Evolutionary conservation across 176 grass and related monocot species (phyloP).

Genomic region (Zea luxurians): DNA sequence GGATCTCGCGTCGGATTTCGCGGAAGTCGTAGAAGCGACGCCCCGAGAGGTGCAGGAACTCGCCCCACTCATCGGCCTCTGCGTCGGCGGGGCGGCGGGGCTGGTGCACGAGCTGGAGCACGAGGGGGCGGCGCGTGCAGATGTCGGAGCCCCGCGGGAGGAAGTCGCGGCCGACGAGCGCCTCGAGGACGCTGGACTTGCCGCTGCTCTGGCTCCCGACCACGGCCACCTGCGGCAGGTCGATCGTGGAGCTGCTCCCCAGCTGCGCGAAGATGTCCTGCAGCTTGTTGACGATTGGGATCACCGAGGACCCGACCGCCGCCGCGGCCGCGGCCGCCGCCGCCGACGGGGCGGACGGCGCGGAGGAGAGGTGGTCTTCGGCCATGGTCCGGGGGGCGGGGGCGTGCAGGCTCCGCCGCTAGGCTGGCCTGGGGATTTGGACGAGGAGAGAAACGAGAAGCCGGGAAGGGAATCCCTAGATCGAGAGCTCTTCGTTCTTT

Average conservation of each 20-base stretch:
- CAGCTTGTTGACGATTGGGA: slow-evolving; percentile 98
- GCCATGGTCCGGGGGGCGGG: slow-evolving; percentile 43
- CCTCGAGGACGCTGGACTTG: slow-evolving; percentile 95
- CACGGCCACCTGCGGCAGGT: slow-evolving; percentile 90
- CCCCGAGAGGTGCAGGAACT: slow-evolving; percentile 83
- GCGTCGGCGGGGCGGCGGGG: slow-evolving; percentile 49
- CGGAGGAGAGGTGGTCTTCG: slow-evolving; percentile 46
- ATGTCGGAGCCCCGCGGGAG: slow-evolving; percentile 93
- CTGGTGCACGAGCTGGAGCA: slow-evolving; percentile 83
- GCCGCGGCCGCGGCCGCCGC: slow-evolving; percentile 27
- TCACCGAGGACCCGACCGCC: slow-evolving; percentile 75
- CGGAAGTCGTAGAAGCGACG: slow-evolving; percentile 80
- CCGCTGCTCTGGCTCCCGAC: slow-evolving; percentile 98
- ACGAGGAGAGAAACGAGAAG: neutral
- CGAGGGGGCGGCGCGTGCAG: slow-evolving; percentile 88
- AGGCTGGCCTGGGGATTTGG: slow-evolving; percentile 51
- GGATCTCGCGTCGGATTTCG: slow-evolving; percentile 89
- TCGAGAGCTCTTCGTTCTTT: slow-evolving; percentile 24
- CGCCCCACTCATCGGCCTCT: slow-evolving; percentile 85
- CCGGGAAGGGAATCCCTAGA: slow-evolving; percentile 40
- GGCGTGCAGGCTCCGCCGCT: slow-evolving; percentile 31
- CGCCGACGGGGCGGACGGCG: slow-evolving; percentile 36
- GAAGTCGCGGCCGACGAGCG: slow-evolving; percentile 93
- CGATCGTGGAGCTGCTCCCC: slow-evolving; percentile 79
- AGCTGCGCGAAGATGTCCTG: slow-evolving; percentile 97